phyloP scores from a whole-genome alignment of 257 asterid genomes.

The Jaltomata sinuosa region DNA sequence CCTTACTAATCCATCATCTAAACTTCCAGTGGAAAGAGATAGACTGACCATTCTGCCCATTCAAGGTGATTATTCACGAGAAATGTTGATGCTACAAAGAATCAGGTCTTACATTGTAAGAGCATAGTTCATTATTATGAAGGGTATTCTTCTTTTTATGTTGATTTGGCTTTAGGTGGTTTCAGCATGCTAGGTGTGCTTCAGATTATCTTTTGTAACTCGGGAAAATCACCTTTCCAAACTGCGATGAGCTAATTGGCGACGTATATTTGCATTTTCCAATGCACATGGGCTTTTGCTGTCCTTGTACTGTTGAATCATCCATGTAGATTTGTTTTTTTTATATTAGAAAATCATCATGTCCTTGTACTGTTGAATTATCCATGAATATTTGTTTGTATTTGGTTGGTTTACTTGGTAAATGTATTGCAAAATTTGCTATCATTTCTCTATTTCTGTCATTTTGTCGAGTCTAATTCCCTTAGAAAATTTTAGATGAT shows the following conservation, averaged over 20 bases:
- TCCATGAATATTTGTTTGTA: neutral
- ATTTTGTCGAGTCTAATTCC: neutral
- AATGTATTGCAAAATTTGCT: neutral
- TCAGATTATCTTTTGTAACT: neutral
- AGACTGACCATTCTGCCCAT: conserved; percentile 59
- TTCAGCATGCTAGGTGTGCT: neutral
- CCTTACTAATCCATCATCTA: conserved; percentile 72
- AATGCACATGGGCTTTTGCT: neutral
- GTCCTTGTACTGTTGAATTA: neutral
- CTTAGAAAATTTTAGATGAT: neutral
- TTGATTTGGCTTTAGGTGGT: neutral
- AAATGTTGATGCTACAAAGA: conserved; percentile 99
- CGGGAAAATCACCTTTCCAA: neutral
- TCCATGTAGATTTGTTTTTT: neutral
- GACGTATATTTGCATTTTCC: neutral
- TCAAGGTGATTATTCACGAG: conserved; percentile 99
- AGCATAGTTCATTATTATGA: conserved; percentile 30
- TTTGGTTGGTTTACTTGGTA: neutral
- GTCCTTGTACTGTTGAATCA: neutral
- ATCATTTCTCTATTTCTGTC: neutral
- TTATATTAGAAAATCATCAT: neutral
- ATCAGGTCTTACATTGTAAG: conserved; percentile 99
- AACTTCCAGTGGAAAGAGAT: conserved; percentile 54
- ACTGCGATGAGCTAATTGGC: neutral
- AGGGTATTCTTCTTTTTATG: conserved; percentile 18